These are phyloP conservation scores for Dicorynia guianensis DNA, from an alignment of 306 rosid genomes.

Conservation along the genomic window DNA sequence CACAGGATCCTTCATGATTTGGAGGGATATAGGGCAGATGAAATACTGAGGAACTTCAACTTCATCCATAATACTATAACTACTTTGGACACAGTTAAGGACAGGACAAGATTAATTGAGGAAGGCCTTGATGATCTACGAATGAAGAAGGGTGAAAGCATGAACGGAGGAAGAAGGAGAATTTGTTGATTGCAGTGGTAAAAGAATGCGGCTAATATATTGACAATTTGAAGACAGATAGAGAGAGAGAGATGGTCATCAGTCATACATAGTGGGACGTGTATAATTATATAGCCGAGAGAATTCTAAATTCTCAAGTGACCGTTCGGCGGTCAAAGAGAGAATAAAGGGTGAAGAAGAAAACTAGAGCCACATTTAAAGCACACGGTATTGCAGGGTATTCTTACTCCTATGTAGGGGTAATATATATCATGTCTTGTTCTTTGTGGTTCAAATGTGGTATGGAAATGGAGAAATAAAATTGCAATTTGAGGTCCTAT, in stretches of 20 bases:
- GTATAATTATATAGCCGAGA: constrained; percentile 14
- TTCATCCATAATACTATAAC: constrained; percentile 57
- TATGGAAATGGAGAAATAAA: background rate
- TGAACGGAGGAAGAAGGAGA: background rate
- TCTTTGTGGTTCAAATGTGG: background rate
- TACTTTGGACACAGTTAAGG: background rate
- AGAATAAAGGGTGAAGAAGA: constrained; percentile 34
- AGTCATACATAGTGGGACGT: constrained; percentile 18
- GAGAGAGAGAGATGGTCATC: background rate
- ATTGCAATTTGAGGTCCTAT: background rate
- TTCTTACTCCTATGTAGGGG: background rate
- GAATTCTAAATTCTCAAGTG: constrained; percentile 37
- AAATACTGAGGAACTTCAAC: constrained; percentile 75
- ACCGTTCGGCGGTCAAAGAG: constrained; percentile 62
- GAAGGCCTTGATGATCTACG: no score
- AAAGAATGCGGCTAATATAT: constrained; percentile 44
- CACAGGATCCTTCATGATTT: constrained; percentile 83
- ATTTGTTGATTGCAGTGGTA: constrained; percentile 32
- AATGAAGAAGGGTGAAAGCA: constrained; percentile 4
- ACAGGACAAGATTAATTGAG: background rate
- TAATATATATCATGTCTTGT: background rate
- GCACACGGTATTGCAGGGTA: constrained; percentile 26
- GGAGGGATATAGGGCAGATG: constrained; percentile 75
- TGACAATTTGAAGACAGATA: background rate
- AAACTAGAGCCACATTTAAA: constrained; percentile 7